These are phyloP conservation scores for Tilletia walkeri DNA, from an alignment of 1,284 basidiomycete genomes.

Conservation along the genomic window DNA sequence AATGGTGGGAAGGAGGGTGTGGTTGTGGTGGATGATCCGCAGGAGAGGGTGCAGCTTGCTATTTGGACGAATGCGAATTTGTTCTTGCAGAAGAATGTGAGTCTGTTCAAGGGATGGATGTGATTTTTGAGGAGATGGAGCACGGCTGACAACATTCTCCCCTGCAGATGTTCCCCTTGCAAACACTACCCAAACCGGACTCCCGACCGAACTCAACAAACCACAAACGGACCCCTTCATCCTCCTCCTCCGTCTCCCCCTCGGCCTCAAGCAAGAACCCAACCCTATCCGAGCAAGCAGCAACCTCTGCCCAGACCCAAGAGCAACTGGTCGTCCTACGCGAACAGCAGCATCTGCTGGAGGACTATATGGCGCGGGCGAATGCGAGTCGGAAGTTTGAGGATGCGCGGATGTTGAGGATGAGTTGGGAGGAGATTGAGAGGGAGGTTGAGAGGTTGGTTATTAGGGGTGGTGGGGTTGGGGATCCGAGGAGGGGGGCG, in stretches of 20 bases:
- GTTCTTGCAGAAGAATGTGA: slow-evolving; percentile 86
- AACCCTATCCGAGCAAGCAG: slow-evolving; percentile 10
- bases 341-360: slow-evolving; percentile 46
- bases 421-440: slow-evolving; percentile 44
- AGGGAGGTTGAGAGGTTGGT: slow-evolving; percentile 32
- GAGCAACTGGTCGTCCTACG: slow-evolving; percentile 42
- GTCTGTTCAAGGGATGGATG: slow-evolving; percentile 43
- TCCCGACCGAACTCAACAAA: background rate
- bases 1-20: slow-evolving; percentile 17
- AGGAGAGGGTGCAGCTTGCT: slow-evolving; percentile 78
- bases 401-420: slow-evolving; percentile 42
- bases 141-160: slow-evolving; percentile 62
- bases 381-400: slow-evolving; percentile 46
- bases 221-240: slow-evolving; percentile 17
- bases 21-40: slow-evolving; percentile 59
- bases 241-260: slow-evolving; percentile 24
- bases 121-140: background rate
- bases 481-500: slow-evolving; percentile 18
- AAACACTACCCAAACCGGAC: slow-evolving; percentile 68
- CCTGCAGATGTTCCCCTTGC: slow-evolving; percentile 40
- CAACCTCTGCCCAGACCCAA: slow-evolving; percentile 24
- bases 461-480: background rate
- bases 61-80: slow-evolving; percentile 73
- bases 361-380: slow-evolving; percentile 41
- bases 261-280: slow-evolving; percentile 19